Evolutionary conservation across 2,329 filamentous ascomycete species (phyloP), one percentile per base, ranked within the genome.

Genomic region (Graphium sp.): DNA sequence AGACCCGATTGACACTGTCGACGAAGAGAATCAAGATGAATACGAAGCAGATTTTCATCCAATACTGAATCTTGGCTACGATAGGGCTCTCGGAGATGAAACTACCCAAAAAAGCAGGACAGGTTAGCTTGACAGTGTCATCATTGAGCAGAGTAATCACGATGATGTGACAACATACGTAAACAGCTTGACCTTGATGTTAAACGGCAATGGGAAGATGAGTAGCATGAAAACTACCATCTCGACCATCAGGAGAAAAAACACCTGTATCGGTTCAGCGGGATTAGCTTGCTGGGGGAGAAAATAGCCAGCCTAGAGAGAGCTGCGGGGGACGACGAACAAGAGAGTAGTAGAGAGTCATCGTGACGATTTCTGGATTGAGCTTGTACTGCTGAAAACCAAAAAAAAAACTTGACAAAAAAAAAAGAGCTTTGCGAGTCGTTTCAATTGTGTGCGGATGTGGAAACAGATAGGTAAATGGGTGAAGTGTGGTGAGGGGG

Each of bases 1-100:
- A 98, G 46, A 98, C 89, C 39, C 89, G 82, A 48, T 76, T 75
- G 53, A 95, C 85, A 49, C 84, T 93, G 60, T 98, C 89, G 45
- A 95, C 71, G 59, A 98, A 98, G 39, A 98, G 76, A 39, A 98
- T 93, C 34, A 95, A 65, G 46, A 98, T 95, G 61, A 98, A 98
- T 49, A 98, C 87, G 51, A 98, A 98, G 3, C 84, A 93, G 33
- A 98, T 98, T 69, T 94, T 95, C 60, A 98, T 67, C 45, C 84
- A 87, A 62, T 98, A 94, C 62, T 95, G 87, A 39, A 95, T 53
- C 53, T 95, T 94, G 22, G 85, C 89, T 34, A 98, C 68, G 29
- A 74, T 35, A 0, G 66, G 78, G 49, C 76, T 91, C 48, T 87
- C 82, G 30, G 85, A 94, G 48, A 98, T 85, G 70, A 98, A 98